Percentiles rank a stretch among this genome's conserved stretches.
Evolutionary conservation across 768 basidiomycete genomes (phyloP).

Genomic region (Mycena crocata): DNA sequence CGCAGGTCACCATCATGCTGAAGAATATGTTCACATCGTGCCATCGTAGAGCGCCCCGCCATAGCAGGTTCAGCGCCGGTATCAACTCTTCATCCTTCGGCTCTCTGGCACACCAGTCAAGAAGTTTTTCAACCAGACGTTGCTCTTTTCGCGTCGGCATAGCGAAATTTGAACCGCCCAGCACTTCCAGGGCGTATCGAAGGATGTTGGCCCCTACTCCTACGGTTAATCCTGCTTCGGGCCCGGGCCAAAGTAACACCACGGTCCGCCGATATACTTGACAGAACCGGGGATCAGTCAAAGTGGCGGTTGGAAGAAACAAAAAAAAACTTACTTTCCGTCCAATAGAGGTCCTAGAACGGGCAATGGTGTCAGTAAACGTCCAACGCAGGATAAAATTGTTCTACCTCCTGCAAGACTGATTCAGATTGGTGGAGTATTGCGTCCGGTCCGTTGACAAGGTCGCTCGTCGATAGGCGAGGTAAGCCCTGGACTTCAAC

Average conservation of each 20-base stretch:
- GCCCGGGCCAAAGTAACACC: constrained; percentile 15
- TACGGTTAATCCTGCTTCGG: not conserved
- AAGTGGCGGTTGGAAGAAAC: not conserved
- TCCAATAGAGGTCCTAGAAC: not conserved
- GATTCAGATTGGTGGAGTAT: not conserved
- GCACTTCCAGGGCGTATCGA: constrained; percentile 3
- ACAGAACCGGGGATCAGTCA: not conserved
- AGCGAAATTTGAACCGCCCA: not conserved
- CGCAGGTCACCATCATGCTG: constrained; percentile 1
- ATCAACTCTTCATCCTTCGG: not conserved
- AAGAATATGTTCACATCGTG: not conserved
- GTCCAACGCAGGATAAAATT: not conserved
- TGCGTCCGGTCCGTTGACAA: not conserved
- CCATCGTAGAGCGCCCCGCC: constrained; percentile 16
- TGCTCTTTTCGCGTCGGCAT: constrained; percentile 11
- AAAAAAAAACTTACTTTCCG: not conserved
- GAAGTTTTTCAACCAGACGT: not conserved
- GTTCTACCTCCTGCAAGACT: not conserved
- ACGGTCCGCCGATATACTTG: constrained; percentile 10
- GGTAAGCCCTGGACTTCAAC: constrained; percentile 6
- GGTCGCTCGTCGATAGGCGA: not conserved
- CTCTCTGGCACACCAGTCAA: constrained; percentile 3
- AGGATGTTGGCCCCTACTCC: not conserved
- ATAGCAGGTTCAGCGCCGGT: not conserved
- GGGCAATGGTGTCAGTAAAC: not conserved